phyloP scores from a whole-genome alignment of 2,329 filamentous ascomycete species.

The Colletotrichum agaves region DNA sequence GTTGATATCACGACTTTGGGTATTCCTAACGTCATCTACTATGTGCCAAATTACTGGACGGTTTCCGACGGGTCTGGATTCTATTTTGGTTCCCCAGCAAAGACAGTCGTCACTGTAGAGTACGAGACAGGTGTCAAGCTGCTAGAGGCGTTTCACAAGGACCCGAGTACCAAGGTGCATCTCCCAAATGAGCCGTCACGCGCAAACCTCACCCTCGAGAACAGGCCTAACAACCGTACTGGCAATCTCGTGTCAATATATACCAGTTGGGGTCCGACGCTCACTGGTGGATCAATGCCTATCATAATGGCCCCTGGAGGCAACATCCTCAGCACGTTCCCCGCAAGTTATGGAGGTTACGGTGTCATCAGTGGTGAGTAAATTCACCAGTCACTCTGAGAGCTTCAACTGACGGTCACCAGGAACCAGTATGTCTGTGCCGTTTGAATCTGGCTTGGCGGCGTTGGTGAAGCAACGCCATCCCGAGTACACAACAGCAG shows the following conservation, averaged over 20 bases:
- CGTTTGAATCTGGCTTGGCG: slow-evolving; percentile 52
- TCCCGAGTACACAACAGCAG: slow-evolving; percentile 39
- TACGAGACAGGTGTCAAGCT: background rate
- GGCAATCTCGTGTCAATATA: slow-evolving; percentile 34
- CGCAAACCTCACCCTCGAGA: background rate
- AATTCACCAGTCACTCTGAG: rapidly evolving
- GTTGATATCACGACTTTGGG: slow-evolving; percentile 43
- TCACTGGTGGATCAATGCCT: slow-evolving; percentile 53
- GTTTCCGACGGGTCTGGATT: slow-evolving; percentile 51
- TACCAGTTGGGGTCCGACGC: slow-evolving; percentile 55
- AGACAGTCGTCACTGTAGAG: background rate
- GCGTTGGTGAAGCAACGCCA: slow-evolving; percentile 41
- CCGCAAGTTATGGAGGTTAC: slow-evolving; percentile 44
- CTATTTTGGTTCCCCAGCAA: too few species aligned
- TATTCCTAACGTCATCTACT: slow-evolving; percentile 53
- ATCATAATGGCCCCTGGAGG: slow-evolving; percentile 52
- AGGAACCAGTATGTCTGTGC: slow-evolving; percentile 59
- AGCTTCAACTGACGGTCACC: background rate
- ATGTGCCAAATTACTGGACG: slow-evolving; percentile 52
- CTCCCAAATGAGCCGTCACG: background rate
- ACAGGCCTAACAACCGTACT: slow-evolving; percentile 8
- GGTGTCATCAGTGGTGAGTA: slow-evolving; percentile 47
- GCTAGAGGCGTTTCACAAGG: slow-evolving; percentile 9
- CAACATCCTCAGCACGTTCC: slow-evolving; percentile 54
- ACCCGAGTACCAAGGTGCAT: background rate